phyloP scores from a whole-genome alignment of 441 rosid species.

The Mallotus repandus region DNA sequence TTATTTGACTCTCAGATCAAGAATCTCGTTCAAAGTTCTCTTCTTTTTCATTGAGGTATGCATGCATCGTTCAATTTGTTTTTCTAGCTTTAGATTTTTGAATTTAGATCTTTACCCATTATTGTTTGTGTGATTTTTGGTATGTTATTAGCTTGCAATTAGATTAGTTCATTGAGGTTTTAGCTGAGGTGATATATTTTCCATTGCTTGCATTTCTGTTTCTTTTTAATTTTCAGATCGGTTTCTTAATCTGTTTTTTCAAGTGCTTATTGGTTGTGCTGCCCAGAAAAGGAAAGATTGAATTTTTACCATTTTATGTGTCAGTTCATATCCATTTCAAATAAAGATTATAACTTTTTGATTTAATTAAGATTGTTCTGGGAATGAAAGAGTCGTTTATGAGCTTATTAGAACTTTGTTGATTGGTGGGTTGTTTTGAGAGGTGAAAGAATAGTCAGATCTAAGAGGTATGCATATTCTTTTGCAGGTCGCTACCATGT shows the following conservation, averaged over 20 bases:
- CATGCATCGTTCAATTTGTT: neutral
- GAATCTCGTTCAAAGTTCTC: neutral
- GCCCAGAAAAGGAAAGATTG: neutral
- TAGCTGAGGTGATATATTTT: neutral
- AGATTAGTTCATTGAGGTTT: neutral
- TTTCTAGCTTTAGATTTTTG: too few species aligned
- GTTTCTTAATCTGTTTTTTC: neutral
- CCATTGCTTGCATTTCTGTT: neutral
- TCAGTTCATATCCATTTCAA: neutral
- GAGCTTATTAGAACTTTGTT: conserved; percentile 12
- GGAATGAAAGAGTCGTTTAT: neutral
- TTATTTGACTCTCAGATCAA: conserved; percentile 13
- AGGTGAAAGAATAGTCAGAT: conserved; percentile 30
- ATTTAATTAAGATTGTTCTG: neutral
- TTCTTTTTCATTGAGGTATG: conserved; percentile 9
- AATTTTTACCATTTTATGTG: neutral
- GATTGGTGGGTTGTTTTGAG: conserved; percentile 9
- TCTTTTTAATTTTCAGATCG: conserved; percentile 5
- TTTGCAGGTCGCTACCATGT: conserved; percentile 36
- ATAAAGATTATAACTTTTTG: neutral
- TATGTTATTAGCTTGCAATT: neutral
- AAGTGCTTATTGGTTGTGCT: neutral
- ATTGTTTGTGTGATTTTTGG: neutral
- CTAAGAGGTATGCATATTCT: conserved; percentile 16
- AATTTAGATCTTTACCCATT: neutral